Percentiles rank a stretch among this genome's conserved stretches.
These are phyloP conservation scores for Backusella liffmaniae DNA, from an alignment of 192 early-diverging fungal species.

Conservation along the genomic window DNA sequence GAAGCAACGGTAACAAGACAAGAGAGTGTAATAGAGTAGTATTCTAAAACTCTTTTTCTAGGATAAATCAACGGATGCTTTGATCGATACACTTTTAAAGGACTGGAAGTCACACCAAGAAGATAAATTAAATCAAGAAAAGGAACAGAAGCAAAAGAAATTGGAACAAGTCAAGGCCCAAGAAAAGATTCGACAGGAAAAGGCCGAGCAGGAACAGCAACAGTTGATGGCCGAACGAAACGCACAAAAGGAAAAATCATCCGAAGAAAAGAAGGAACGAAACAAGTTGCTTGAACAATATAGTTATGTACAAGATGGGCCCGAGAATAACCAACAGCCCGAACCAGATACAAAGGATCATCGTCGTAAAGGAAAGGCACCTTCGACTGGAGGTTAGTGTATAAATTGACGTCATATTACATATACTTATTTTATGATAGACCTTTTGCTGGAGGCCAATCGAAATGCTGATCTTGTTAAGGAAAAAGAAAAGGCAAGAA, in stretches of 20 bases:
- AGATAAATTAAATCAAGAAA: conserved; percentile 35
- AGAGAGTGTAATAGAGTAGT: neutral
- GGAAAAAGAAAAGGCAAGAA: conserved; percentile 51
- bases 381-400: neutral
- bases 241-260: neutral
- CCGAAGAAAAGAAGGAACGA: conserved; percentile 49
- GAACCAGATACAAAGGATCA: neutral
- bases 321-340: conserved; percentile 33
- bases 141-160: conserved; percentile 32
- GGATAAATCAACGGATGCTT: conserved; percentile 44
- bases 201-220: conserved; percentile 4
- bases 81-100: conserved; percentile 45
- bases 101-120: conserved; percentile 43
- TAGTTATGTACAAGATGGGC: conserved; percentile 61
- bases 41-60: neutral
- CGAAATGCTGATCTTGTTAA: conserved; percentile 58
- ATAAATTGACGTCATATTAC: neutral
- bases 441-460: conserved; percentile 49
- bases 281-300: conserved; percentile 57
- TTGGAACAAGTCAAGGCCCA: conserved; percentile 14
- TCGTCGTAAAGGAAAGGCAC: neutral
- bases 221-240: neutral
- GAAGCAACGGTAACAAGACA: conserved; percentile 46
- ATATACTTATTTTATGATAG: neutral
- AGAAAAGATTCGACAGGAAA: conserved; percentile 13